These are phyloP conservation scores for Nothopassalora personata DNA, from an alignment of 2,329 filamentous ascomycete genomes.

Conservation along the genomic window DNA sequence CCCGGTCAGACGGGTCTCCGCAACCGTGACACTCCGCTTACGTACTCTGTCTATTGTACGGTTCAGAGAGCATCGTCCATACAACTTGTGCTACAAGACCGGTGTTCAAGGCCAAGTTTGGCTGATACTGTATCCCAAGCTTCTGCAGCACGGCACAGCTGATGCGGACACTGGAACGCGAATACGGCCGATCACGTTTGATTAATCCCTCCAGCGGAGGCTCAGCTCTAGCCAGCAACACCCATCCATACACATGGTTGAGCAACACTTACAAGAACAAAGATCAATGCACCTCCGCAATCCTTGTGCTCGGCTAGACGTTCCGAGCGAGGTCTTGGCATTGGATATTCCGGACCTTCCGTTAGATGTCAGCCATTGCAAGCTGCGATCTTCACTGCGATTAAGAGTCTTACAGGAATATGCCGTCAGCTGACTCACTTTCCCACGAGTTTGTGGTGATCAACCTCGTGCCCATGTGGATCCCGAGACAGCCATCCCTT, in stretches of 20 bases:
- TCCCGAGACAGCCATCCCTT: too few species aligned
- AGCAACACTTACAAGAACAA: background rate
- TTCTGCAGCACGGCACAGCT: background rate
- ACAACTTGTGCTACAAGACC: background rate
- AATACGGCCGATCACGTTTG: background rate
- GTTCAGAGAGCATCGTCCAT: background rate
- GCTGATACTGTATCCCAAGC: background rate
- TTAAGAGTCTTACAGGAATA: background rate
- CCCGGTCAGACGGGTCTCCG: too few species aligned
- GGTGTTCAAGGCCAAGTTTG: background rate
- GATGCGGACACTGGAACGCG: background rate
- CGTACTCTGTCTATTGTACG: too few species aligned
- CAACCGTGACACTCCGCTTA: too few species aligned
- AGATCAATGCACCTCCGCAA: background rate
- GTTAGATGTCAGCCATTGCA: background rate
- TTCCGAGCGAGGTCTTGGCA: background rate
- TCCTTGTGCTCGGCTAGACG: background rate
- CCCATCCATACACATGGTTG: background rate
- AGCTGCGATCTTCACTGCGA: background rate
- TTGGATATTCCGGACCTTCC: background rate
- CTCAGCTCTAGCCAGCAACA: background rate
- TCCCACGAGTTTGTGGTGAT: background rate
- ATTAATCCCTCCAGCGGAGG: background rate
- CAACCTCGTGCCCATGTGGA: too few species aligned
- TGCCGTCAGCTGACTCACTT: background rate